Evolutionary conservation across 1,284 basidiomycete genomes (phyloP).

Genomic region (Polyporus tsugae): DNA sequence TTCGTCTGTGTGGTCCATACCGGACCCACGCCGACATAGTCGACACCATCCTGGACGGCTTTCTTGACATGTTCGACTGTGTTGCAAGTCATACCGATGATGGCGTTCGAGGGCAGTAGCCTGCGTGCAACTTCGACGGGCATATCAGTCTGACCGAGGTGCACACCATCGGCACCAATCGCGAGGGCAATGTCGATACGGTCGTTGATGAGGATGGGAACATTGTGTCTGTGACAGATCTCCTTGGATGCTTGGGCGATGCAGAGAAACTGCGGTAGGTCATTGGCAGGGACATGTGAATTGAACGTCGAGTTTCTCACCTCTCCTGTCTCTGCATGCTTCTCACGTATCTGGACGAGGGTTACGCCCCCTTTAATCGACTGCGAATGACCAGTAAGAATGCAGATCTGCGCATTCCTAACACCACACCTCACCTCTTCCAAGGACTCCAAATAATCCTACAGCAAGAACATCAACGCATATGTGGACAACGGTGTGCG

Average conservation of each 20-base stretch:
- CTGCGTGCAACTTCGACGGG: constrained; percentile 73
- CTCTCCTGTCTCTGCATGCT: constrained; percentile 80
- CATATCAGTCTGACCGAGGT: constrained; percentile 94
- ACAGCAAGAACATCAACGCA: constrained; percentile 2
- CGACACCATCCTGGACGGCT: constrained; percentile 68
- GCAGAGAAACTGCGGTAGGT: constrained; percentile 72
- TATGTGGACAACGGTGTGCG: not conserved
- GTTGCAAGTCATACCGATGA: constrained; percentile 88
- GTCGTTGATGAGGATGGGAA: constrained; percentile 94
- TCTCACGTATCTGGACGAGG: constrained; percentile 90
- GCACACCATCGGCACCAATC: constrained; percentile 81
- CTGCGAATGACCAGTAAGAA: constrained; percentile 46
- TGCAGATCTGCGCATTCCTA: constrained; percentile 5
- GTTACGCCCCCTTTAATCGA: constrained; percentile 89
- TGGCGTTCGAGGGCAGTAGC: constrained; percentile 73
- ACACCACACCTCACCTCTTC: constrained; percentile 65
- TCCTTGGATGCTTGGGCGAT: constrained; percentile 78
- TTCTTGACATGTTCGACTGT: constrained; percentile 68
- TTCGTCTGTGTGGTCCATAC: constrained; percentile 83
- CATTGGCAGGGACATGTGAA: not conserved
- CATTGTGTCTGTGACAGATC: constrained; percentile 82
- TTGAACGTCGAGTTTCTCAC: constrained; percentile 46
- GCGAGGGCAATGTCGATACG: constrained; percentile 89
- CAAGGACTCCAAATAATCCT: constrained; percentile 82
- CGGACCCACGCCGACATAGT: constrained; percentile 90